Conservation (phyloP, 495 filamentous ascomycete genomes). For the Neurospora hispaniola region DNA sequence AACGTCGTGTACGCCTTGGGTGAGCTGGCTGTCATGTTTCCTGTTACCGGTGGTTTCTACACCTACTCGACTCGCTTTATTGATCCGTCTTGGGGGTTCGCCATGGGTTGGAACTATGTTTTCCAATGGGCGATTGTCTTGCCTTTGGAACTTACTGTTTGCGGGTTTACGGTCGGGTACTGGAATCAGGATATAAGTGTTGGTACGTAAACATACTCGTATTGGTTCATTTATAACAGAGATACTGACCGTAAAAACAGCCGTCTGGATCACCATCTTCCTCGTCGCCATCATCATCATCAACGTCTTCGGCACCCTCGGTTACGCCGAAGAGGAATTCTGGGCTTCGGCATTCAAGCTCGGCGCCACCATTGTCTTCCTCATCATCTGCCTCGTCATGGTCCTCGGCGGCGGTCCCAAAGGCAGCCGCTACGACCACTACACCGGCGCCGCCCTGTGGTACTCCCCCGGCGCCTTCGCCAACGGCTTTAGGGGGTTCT, state of each 20-base stretch:
- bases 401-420: constrained; percentile 54
- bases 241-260: not conserved
- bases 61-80: constrained; percentile 66
- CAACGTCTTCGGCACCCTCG: constrained; percentile 60
- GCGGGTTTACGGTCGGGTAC: constrained; percentile 44
- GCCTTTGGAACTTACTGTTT: constrained; percentile 45
- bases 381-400: constrained; percentile 60
- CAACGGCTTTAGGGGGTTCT: constrained; percentile 63
- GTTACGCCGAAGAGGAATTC: constrained; percentile 61
- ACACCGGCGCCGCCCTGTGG: constrained; percentile 54
- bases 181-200: constrained; percentile 42
- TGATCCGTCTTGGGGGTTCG: constrained; percentile 72
- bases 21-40: constrained; percentile 64
- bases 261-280: constrained; percentile 57
- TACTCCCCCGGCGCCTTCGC: constrained; percentile 61
- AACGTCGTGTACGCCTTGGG: constrained; percentile 59
- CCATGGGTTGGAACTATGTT: constrained; percentile 77
- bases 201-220: constrained; percentile 16
- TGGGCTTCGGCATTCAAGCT: constrained; percentile 47
- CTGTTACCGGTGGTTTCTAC: constrained; percentile 48
- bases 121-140: constrained; percentile 52
- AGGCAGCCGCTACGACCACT: constrained; percentile 36
- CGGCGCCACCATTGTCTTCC: constrained; percentile 54
- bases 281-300: constrained; percentile 45
- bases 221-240: too few species aligned